Evolutionary conservation across 306 rosid species (phyloP), one percentile per base, ranked within the genome.

Genomic region (Cucurbita pepo): DNA sequence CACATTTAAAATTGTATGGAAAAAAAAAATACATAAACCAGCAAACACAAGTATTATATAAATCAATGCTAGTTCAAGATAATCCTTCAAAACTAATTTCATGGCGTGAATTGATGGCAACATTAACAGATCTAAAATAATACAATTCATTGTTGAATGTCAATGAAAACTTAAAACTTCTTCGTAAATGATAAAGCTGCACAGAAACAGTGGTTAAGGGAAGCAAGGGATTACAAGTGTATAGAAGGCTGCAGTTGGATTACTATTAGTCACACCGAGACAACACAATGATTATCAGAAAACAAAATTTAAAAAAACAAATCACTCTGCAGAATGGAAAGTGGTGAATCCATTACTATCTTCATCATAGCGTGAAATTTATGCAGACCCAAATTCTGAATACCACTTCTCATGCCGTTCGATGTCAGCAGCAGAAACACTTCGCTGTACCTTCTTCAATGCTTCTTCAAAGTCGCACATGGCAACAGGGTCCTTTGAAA

Each of bases 391-490:
- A 75, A 95, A 91, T 74, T 95, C 99, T 50, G 83, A 22, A 78
- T 91, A 88, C 97, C 99, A 95, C 83, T 95, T 95, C 88, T 91
- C 99, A 74, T 95, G 97, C 50, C 87, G 85, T 73, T 89, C 95
- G 38, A 91, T 91, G 78, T 95, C 99, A 21, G 97, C 80, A 58
- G 83, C 87, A 51, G 96, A 95, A 84, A 95, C 97, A 83, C 99
- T 95, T 57, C 97, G 79, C 61, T 91, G 97, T 75, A 95, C 97
- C 87, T 95, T 95, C 47, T 1, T 79, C 82, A 95, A 76, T 69
- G 97, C 99, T 89, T 95, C 99, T 83, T 91, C 96, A 44, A 95
- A 95, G 83, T 91, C 97, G 11, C 99, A 95, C 99, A 91, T 95
- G 79, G 92, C 99, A 74, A 91, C 89, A 48, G 99, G 98, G 79